Conservation (phyloP, 768 basidiomycete genomes). For the Hebeloma cylindrosporum region DNA sequence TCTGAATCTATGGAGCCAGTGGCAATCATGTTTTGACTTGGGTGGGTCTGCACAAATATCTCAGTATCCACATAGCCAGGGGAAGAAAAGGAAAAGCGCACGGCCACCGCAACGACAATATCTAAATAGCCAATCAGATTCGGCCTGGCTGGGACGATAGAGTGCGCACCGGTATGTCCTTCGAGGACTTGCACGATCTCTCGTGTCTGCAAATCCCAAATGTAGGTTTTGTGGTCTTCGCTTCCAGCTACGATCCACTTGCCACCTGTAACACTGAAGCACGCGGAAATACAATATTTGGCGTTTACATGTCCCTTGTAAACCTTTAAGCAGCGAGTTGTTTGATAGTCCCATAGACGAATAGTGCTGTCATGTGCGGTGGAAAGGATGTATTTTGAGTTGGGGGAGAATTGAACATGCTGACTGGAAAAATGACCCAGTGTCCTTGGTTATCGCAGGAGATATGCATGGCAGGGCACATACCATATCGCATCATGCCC, state of each 20-base stretch:
- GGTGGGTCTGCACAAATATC: slow-evolving; percentile 63
- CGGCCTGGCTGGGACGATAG: slow-evolving; percentile 1
- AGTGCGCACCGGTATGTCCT: slow-evolving; percentile 65
- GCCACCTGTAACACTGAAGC: slow-evolving; percentile 81
- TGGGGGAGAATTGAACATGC: slow-evolving; percentile 92
- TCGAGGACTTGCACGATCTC: slow-evolving; percentile 79
- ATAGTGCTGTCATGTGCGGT: slow-evolving; percentile 93
- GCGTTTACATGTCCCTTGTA: slow-evolving; percentile 81
- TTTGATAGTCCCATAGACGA: slow-evolving; percentile 94
- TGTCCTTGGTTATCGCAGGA: not conserved
- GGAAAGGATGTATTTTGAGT: slow-evolving; percentile 91
- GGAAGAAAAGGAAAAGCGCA: slow-evolving; percentile 30
- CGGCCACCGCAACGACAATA: slow-evolving; percentile 80
- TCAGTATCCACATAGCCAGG: slow-evolving; percentile 5
- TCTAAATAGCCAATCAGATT: slow-evolving; percentile 34
- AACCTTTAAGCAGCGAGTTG: slow-evolving; percentile 86
- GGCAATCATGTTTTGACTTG: slow-evolving; percentile 82
- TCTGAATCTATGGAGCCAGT: slow-evolving; percentile 87
- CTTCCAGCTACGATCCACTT: slow-evolving; percentile 92
- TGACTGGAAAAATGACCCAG: slow-evolving; percentile 59
- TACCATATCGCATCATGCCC: slow-evolving; percentile 84
- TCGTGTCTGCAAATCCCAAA: slow-evolving; percentile 91
- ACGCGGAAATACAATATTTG: slow-evolving; percentile 82
- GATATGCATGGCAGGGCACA: slow-evolving; percentile 10
- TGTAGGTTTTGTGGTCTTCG: slow-evolving; percentile 86